phyloP scores from a whole-genome alignment of 179 eudicot genomes.

The Amaranthus tricolor region DNA sequence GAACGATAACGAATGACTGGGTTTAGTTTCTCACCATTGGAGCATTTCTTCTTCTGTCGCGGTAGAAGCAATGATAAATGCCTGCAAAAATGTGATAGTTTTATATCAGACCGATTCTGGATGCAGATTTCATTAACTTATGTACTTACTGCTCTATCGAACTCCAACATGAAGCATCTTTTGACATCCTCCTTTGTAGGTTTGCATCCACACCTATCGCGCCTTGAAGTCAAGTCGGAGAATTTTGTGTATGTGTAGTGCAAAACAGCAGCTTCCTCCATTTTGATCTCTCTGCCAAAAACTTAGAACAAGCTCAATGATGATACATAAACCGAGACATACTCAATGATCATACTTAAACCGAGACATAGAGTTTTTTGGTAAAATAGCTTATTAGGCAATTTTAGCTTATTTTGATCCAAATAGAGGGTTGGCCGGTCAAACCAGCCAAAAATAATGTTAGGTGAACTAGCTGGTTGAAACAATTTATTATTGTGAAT shows the following conservation, averaged over 20 bases:
- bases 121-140: not conserved
- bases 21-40: slow-evolving; percentile 47
- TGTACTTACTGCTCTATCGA: slow-evolving; percentile 77
- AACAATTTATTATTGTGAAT: too few species aligned
- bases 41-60: slow-evolving; percentile 79
- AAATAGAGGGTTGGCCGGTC: too few species aligned
- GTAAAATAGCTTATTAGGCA: too few species aligned
- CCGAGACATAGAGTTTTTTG: too few species aligned
- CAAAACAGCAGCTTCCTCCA: slow-evolving; percentile 85
- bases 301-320: not conserved
- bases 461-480: too few species aligned
- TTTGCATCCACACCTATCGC: slow-evolving; percentile 84
- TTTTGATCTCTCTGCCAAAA: slow-evolving; percentile 56
- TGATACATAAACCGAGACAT: slow-evolving; percentile 4
- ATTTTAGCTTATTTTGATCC: too few species aligned
- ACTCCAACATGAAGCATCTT: slow-evolving; percentile 87
- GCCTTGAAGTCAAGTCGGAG: slow-evolving; percentile 82
- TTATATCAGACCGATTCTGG: not conserved
- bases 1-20: not conserved
- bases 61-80: slow-evolving; percentile 90
- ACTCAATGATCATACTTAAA: too few species aligned
- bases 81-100: slow-evolving; percentile 42
- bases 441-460: too few species aligned
- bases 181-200: slow-evolving; percentile 79
- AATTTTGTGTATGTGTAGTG: slow-evolving; percentile 74